Evolutionary conservation across 495 filamentous ascomycete species (phyloP).

Genomic region (Penicillium turbatum): DNA sequence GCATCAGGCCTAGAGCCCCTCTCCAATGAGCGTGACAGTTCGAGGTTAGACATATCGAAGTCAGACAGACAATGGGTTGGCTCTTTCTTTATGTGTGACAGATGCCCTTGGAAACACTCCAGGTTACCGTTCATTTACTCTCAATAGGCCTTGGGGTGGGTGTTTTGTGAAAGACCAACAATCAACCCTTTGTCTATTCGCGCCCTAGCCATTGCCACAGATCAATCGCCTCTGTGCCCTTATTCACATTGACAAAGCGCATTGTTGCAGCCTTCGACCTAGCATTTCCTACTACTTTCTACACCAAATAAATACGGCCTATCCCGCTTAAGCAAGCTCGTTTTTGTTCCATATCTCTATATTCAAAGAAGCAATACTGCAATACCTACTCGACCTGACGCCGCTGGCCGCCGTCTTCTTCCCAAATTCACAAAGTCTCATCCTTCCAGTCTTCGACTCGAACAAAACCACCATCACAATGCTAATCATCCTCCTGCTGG

Average conservation of each 20-base stretch:
- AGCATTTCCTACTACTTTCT: neutral
- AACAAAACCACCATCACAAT: slow-evolving; percentile 7
- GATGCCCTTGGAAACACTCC: neutral
- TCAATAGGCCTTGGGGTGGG: neutral
- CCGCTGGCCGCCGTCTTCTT: neutral
- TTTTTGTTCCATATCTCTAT: neutral
- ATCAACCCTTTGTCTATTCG: slow-evolving; percentile 3
- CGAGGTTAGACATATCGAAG: neutral
- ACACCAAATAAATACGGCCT: slow-evolving; percentile 1
- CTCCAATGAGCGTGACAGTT: slow-evolving; percentile 14
- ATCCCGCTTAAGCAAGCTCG: neutral
- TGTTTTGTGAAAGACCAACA: neutral
- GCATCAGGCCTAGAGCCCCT: slow-evolving; percentile 2
- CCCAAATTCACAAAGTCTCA: neutral
- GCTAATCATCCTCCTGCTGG: slow-evolving; percentile 6
- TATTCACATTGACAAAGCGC: neutral
- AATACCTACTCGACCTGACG: neutral
- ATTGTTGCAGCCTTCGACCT: slow-evolving; percentile 2
- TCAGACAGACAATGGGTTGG: neutral
- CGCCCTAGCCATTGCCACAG: neutral
- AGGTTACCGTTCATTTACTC: slow-evolving; percentile 1
- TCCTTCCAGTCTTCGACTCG: neutral
- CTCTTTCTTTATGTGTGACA: slow-evolving; percentile 20
- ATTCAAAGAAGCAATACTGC: neutral
- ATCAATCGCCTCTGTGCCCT: neutral